These are phyloP conservation scores for Plasmodium inui DNA, from an alignment of 169 alveolate species.

Conservation along the genomic window DNA sequence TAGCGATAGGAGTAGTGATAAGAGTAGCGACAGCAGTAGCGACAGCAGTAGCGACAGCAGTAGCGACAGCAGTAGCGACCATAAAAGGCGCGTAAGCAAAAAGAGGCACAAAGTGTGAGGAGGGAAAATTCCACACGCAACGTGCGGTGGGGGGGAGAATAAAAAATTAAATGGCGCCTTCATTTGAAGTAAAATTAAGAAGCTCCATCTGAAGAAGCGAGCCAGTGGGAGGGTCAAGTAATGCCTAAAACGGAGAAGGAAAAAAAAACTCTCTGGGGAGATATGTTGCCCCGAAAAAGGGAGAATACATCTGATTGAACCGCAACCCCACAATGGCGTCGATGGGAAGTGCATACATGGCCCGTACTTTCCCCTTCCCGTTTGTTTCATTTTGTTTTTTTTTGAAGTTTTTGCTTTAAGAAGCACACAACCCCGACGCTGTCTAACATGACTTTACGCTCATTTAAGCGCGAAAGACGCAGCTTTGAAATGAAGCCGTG, in stretches of 20 bases:
- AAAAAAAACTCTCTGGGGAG: neutral
- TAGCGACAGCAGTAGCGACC: neutral
- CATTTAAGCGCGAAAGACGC: neutral
- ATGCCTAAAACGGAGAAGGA: neutral
- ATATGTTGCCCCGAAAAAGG: neutral
- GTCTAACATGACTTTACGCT: neutral
- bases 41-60: conserved; percentile 16
- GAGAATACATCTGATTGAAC: neutral
- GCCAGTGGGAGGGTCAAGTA: neutral
- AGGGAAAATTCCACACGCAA: neutral
- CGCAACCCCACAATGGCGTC: neutral
- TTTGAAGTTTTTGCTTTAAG: neutral
- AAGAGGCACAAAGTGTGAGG: conserved; percentile 4
- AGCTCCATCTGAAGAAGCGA: neutral
- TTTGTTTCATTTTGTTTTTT: neutral
- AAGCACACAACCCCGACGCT: neutral
- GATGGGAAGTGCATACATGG: neutral
- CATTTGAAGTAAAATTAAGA: neutral
- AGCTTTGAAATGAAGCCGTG: neutral
- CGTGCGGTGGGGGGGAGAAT: neutral
- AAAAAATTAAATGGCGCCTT: neutral
- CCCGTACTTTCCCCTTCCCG: neutral
- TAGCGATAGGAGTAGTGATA: neutral
- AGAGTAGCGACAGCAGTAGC: neutral
- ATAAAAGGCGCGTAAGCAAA: neutral